phyloP scores from a whole-genome alignment of 176 grass and related monocot genomes.

The Melocanna baccifera region DNA sequence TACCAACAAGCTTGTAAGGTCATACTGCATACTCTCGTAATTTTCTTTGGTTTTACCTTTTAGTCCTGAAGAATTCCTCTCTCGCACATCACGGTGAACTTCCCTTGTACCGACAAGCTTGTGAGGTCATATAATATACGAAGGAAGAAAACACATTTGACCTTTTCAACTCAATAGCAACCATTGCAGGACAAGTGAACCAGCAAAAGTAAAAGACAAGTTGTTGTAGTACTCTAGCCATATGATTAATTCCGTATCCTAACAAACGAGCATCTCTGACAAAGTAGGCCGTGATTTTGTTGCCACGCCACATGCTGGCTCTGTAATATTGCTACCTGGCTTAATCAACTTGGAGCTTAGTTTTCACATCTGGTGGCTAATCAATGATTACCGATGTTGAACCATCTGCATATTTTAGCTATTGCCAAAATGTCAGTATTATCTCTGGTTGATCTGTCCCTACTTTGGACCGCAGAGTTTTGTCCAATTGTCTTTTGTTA shows the following conservation, averaged over 20 bases:
- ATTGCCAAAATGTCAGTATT: neutral
- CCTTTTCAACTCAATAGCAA: neutral
- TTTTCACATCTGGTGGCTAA: neutral
- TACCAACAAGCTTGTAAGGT: neutral
- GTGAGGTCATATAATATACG: neutral
- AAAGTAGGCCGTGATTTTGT: neutral
- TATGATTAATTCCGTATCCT: too few relatives aligned
- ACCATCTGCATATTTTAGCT: neutral
- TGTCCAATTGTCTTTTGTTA: neutral
- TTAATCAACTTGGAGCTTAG: slow-evolving; percentile 14
- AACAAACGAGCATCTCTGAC: too few relatives aligned
- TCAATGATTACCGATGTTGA: neutral
- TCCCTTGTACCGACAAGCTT: neutral
- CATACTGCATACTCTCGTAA: neutral
- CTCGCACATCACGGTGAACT: neutral
- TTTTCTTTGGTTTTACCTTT: neutral
- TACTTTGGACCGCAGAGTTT: neutral
- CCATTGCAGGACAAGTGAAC: neutral
- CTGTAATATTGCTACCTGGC: neutral
- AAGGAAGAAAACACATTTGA: neutral
- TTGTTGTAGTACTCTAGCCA: too few relatives aligned
- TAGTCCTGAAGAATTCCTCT: neutral
- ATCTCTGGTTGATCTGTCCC: neutral
- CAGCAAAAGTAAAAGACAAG: neutral
- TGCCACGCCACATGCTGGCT: slow-evolving; percentile 24